These are phyloP conservation scores for Claviceps sp. DNA, from an alignment of 2,329 filamentous ascomycete genomes.

Conservation along the genomic window DNA sequence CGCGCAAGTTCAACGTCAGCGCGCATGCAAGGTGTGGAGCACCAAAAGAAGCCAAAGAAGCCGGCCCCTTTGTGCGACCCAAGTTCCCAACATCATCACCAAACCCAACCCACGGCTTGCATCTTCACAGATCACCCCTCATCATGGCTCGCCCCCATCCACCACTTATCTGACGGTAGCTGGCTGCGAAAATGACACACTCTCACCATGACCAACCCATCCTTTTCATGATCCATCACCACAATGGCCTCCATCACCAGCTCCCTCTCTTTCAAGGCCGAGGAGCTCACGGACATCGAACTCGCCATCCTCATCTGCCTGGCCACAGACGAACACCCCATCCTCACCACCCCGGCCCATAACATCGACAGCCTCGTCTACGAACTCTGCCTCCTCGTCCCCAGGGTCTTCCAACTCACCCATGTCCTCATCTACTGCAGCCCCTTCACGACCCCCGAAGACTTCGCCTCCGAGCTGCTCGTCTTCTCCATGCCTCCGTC, in stretches of 20 bases:
- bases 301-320: conserved; percentile 75
- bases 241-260: conserved; percentile 18
- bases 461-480: conserved; percentile 63
- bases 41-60: too few relatives aligned
- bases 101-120: too few relatives aligned
- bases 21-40: too few relatives aligned
- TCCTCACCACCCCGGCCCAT: conserved; percentile 59
- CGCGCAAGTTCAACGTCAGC: too few relatives aligned
- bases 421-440: conserved; percentile 61
- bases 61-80: too few relatives aligned
- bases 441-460: conserved; percentile 60
- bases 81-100: too few relatives aligned
- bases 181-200: too few relatives aligned
- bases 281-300: conserved; percentile 74
- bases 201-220: background rate
- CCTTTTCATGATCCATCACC: too few relatives aligned
- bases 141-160: too few relatives aligned
- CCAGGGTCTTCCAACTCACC: conserved; percentile 58
- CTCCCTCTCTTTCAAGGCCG: conserved; percentile 47
- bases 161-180: too few relatives aligned
- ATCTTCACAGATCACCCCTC: too few relatives aligned
- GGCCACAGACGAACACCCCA: conserved; percentile 71
- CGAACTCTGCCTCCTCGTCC: conserved; percentile 60
- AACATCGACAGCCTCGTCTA: conserved; percentile 54
- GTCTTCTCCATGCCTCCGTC: conserved; percentile 9